phyloP scores from a whole-genome alignment of 805 yeast species.

The Maudiozyma saulgeensis region DNA sequence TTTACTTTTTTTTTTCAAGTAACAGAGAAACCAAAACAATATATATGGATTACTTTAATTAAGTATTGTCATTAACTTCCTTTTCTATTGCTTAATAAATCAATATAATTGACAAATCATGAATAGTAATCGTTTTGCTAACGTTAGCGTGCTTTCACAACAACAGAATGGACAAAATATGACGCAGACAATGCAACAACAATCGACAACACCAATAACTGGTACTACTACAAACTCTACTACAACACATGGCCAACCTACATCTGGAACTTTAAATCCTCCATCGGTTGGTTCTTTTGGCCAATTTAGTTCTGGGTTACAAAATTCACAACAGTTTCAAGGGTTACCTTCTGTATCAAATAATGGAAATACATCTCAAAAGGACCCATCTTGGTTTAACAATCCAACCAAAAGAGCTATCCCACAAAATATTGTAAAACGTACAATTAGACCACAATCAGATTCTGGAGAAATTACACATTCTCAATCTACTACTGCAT shows the following conservation, averaged over 20 bases:
- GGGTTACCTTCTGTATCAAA: background rate
- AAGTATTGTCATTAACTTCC: background rate
- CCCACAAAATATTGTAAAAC: conserved; percentile 40
- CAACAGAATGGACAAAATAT: conserved; percentile 1
- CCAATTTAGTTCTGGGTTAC: too few species aligned
- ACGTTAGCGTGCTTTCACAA: conserved; percentile 10
- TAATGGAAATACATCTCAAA: conserved; percentile 2
- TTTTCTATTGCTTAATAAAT: too few species aligned
- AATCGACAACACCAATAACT: conserved; percentile 17
- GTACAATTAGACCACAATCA: conserved; percentile 21
- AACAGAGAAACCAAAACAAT: too few species aligned
- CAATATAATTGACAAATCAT: background rate
- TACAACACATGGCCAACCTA: conserved; percentile 7
- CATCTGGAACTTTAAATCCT: background rate
- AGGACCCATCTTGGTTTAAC: conserved; percentile 32
- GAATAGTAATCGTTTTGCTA: conserved; percentile 9
- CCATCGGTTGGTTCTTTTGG: background rate
- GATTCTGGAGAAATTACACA: background rate
- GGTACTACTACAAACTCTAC: background rate
- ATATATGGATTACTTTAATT: too few species aligned
- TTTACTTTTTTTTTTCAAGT: too few species aligned
- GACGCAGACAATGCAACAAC: background rate
- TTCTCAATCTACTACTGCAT: background rate
- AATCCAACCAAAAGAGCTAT: conserved; percentile 37
- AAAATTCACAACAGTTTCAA: too few species aligned